Evolutionary conservation across 495 filamentous ascomycete species (phyloP).

Genomic region (Cercophora scortea): DNA sequence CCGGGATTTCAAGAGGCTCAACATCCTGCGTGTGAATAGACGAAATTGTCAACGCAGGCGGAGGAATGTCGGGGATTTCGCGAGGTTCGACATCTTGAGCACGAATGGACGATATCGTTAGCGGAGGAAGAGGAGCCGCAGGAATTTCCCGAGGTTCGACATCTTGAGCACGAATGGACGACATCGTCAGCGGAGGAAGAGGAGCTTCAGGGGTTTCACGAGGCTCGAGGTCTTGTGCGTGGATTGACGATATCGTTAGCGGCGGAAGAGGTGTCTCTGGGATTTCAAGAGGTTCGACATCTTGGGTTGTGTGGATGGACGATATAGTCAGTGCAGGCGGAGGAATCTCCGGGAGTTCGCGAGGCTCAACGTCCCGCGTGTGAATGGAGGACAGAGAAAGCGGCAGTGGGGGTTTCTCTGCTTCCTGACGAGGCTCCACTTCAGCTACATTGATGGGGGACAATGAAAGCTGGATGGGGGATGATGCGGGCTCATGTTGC

Average conservation of each 20-base stretch:
- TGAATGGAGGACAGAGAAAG: constrained; percentile 24
- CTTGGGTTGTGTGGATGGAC: neutral
- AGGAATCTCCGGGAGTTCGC: constrained; percentile 1
- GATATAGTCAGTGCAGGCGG: constrained; percentile 9
- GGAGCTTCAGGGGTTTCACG: neutral
- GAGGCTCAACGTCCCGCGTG: constrained; percentile 26
- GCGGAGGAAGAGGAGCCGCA: neutral
- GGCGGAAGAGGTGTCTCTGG: neutral
- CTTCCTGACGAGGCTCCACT: constrained; percentile 21
- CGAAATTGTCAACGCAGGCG: neutral
- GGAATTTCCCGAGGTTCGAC: neutral
- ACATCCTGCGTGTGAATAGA: constrained; percentile 7
- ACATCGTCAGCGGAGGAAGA: neutral
- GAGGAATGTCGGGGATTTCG: neutral
- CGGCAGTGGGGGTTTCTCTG: constrained; percentile 10
- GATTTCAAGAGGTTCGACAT: constrained; percentile 32
- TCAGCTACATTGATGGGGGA: constrained; percentile 19
- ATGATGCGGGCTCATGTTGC: constrained; percentile 6
- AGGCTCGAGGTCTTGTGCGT: neutral
- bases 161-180: neutral
- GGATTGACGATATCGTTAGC: neutral
- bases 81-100: neutral
- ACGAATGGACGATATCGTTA: neutral
- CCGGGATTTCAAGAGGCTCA: constrained; percentile 3
- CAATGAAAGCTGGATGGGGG: constrained; percentile 14